Base-by-base conservation (phyloP, 2,329 filamentous ascomycete genomes). In the Aureobasidium mangrovei region DNA sequence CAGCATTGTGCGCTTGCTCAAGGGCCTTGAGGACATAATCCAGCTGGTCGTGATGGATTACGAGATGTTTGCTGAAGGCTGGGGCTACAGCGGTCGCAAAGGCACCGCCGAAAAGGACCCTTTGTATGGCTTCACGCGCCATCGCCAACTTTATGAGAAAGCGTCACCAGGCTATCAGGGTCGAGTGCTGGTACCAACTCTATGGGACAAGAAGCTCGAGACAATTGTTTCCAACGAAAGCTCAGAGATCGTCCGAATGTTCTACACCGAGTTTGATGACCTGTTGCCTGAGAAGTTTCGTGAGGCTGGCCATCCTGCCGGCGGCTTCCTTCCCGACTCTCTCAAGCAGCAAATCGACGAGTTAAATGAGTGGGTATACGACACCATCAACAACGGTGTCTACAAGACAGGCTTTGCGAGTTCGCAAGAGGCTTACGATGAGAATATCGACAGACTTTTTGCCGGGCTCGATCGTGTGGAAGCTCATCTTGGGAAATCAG, bases 151-250 rank as follows among this genome's bases (percentile, higher is more conserved):
- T 40, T 94, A 94, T 72, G 81, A 88, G 68, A 77, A 78, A 59
- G 81, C 79, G 5, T 79, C 90, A 61, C 77, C 82, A 0, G 70
- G 80, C 36, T 91, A 88, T 63, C 64, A 70, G 1, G 87, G 84
- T 1, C 77, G 89, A n/a, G 89, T 88, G 66, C 93, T 88, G 0
- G 87, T 95, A 24, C 91, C 91, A 0, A 85, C 88, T 3, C 76
- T 96, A 54, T 94, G 86, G 72, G 88, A 95, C 71, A 88, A 82
- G 72, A 83, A 85, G 73, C 72, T 75, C 51, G 79, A 83, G 63
- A 80, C 75, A 33, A 94, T 95, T 64, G 90, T 95, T 58, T 93
- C 79, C 79, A 96, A 96, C 62, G 91, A 95, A 77, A 89, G 86
- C 69, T 84, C 84, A 61, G 91, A 96, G 73, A 95, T 96, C 67